Conservation (phyloP, 2,329 filamentous ascomycete genomes). For the Aurifilum marmelostoma region DNA sequence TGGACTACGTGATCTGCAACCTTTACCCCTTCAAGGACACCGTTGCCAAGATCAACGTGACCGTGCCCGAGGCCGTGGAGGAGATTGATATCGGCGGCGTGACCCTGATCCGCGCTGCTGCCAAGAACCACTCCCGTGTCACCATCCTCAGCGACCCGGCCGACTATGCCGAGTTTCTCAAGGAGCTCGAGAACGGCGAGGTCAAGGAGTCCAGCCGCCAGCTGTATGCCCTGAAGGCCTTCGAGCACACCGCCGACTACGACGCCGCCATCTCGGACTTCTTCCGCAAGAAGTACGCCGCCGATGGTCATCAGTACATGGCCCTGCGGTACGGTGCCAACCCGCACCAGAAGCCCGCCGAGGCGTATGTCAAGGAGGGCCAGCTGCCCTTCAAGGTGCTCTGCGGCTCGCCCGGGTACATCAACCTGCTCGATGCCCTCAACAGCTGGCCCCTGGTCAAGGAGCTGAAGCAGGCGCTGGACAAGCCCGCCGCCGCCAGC, state of each 20-base stretch:
- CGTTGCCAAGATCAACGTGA: slow-evolving; percentile 94
- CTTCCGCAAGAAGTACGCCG: slow-evolving; percentile 96
- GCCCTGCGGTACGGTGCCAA: slow-evolving; percentile 94
- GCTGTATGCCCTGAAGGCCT: slow-evolving; percentile 92
- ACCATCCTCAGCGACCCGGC: slow-evolving; percentile 93
- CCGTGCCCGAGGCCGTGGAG: slow-evolving; percentile 93
- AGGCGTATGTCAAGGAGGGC: slow-evolving; percentile 74
- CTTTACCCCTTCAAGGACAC: slow-evolving; percentile 99
- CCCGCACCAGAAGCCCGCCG: slow-evolving; percentile 96
- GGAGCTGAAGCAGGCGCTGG: slow-evolving; percentile 88
- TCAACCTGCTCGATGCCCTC: slow-evolving; percentile 94
- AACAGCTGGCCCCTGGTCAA: slow-evolving; percentile 98
- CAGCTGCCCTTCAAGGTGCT: slow-evolving; percentile 94
- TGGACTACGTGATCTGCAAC: slow-evolving; percentile 97
- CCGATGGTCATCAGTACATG: slow-evolving; percentile 79
- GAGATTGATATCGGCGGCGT: slow-evolving; percentile 99
- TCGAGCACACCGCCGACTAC: slow-evolving; percentile 97
- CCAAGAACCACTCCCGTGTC: slow-evolving; percentile 96
- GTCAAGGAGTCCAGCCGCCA: slow-evolving; percentile 85
- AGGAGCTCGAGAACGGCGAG: slow-evolving; percentile 85
- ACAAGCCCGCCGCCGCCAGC: slow-evolving; percentile 87
- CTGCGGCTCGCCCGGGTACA: slow-evolving; percentile 87
- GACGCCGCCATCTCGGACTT: slow-evolving; percentile 93
- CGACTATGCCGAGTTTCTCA: slow-evolving; percentile 93
- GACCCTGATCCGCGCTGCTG: slow-evolving; percentile 91